A percentile compares a stretch with the other conserved stretches of the same genome.
These are phyloP conservation scores for Sherardia arvensis DNA, from an alignment of 257 asterid genomes.

Conservation along the genomic window DNA sequence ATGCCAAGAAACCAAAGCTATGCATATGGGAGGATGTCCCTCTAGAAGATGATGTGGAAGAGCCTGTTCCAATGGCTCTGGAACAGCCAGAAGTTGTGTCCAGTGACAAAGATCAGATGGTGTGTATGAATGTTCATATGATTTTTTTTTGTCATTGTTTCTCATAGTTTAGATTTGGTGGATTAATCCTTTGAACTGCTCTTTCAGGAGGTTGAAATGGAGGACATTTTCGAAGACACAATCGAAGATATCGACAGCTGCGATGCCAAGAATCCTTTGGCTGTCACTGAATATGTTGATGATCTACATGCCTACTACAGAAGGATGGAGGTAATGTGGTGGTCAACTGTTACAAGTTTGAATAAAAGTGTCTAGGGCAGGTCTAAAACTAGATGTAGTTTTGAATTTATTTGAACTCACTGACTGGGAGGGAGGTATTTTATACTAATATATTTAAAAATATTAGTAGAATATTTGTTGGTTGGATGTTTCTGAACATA, in stretches of 20 bases:
- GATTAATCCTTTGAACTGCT: not conserved
- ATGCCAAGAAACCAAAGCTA: slow-evolving; percentile 27
- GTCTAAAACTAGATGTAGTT: not conserved
- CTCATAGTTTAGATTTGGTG: not conserved
- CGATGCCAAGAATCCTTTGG: slow-evolving; percentile 63
- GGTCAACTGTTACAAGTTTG: not conserved
- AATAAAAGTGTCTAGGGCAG: not conserved
- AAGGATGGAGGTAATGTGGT: slow-evolving; percentile 55
- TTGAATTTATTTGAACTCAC: slow-evolving; percentile 8
- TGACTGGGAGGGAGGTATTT: not conserved
- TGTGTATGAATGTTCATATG: slow-evolving; percentile 4
- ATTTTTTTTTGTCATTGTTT: not conserved
- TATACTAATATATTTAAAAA: not conserved
- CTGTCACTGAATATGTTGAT: slow-evolving; percentile 67
- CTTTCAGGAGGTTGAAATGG: slow-evolving; percentile 82
- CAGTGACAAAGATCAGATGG: slow-evolving; percentile 42
- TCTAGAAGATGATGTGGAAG: slow-evolving; percentile 31
- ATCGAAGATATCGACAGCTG: slow-evolving; percentile 55
- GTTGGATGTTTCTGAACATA: not conserved
- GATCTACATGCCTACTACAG: slow-evolving; percentile 67
- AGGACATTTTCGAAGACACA: slow-evolving; percentile 68
- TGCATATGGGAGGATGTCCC: slow-evolving; percentile 44
- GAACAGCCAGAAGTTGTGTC: slow-evolving; percentile 45
- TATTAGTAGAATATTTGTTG: not conserved
- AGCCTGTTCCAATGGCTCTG: slow-evolving; percentile 69